These are phyloP conservation scores for Solidago caesia DNA, from an alignment of 129 eudicot genomes.

Conservation along the genomic window DNA sequence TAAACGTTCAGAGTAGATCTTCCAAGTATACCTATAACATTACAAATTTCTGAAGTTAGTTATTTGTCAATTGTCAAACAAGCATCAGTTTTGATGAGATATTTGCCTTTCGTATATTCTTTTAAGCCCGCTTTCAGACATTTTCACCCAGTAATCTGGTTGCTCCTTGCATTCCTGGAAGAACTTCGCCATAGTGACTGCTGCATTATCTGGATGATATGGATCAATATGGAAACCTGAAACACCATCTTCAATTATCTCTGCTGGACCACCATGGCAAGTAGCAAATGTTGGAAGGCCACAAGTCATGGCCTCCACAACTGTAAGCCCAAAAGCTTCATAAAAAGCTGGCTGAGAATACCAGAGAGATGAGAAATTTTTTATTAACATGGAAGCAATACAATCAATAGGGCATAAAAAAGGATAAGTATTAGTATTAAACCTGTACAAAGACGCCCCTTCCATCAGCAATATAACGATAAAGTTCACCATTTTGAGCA, in stretches of 20 bases:
- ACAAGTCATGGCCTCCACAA: conserved; percentile 95
- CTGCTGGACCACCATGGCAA: conserved; percentile 91
- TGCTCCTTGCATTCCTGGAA: conserved; percentile 67
- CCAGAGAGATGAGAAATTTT: conserved; percentile 6
- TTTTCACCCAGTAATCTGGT: conserved; percentile 58
- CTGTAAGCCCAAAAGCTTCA: conserved; percentile 99
- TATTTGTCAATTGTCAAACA: conserved; percentile 5
- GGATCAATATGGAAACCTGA: conserved; percentile 97
- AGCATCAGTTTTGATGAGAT: conserved; percentile 6
- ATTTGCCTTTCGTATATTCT: conserved; percentile 75
- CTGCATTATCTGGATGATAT: conserved; percentile 78
- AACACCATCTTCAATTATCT: conserved; percentile 84
- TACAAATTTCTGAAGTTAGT: conserved; percentile 12
- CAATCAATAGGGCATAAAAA: background rate
- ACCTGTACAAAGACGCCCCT: conserved; percentile 94
- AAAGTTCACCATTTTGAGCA: conserved; percentile 84
- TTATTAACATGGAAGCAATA: conserved; percentile 6
- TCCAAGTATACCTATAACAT: conserved; percentile 87
- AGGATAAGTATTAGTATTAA: conserved; percentile 2
- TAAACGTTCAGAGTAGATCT: conserved; percentile 84
- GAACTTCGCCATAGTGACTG: conserved; percentile 61
- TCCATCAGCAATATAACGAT: conserved; percentile 90
- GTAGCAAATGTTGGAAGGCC: conserved; percentile 98
- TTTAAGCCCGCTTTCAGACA: conserved; percentile 66
- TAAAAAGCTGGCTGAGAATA: conserved; percentile 81